phyloP scores from a whole-genome alignment of 2,329 filamentous ascomycete genomes.

The Colletotrichum siamense region DNA sequence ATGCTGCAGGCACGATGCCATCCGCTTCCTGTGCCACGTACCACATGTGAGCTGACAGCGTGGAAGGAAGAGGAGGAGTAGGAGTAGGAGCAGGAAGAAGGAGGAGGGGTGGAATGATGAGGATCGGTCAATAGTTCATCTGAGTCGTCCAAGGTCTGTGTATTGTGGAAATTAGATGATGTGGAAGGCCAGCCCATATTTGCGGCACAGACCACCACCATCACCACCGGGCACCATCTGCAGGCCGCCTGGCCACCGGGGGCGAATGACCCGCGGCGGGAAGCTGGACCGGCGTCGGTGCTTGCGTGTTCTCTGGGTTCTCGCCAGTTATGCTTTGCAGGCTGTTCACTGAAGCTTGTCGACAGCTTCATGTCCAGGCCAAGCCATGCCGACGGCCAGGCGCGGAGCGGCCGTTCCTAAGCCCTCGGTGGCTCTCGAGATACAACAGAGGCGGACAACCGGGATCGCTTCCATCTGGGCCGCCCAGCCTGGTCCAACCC shows the following conservation, averaged over 20 bases:
- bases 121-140: neutral
- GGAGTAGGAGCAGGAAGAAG: neutral
- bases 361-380: neutral
- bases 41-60: neutral
- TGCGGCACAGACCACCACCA: conserved; percentile 4
- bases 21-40: neutral
- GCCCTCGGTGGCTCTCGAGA: neutral
- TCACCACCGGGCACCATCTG: neutral
- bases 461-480: neutral
- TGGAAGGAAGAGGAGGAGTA: neutral
- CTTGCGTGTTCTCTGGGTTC: neutral
- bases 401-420: neutral
- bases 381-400: neutral
- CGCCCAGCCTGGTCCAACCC: neutral
- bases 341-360: neutral
- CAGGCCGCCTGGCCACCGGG: neutral
- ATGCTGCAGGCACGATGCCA: neutral
- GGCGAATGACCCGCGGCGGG: neutral
- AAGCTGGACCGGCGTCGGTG: neutral
- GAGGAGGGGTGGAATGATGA: neutral
- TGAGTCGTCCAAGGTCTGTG: neutral
- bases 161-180: conserved; percentile 19
- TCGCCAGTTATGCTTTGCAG: neutral
- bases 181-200: neutral
- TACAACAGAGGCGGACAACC: neutral